Conservation (phyloP, 192 early-diverging fungal species). For the Coemansia sp. region DNA sequence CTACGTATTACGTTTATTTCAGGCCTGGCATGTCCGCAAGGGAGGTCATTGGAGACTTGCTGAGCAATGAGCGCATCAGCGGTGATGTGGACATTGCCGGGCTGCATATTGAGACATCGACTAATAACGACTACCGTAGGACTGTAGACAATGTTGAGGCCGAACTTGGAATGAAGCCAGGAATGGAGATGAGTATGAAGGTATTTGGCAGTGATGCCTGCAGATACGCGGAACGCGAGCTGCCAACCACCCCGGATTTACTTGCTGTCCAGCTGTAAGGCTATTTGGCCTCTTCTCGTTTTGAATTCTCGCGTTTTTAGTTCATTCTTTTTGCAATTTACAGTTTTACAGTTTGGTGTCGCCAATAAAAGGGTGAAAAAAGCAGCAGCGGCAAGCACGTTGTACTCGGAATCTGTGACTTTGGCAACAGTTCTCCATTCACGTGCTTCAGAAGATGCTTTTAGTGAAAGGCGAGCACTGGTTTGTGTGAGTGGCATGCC, state of each 20-base stretch:
- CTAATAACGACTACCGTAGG: neutral
- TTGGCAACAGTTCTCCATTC: neutral
- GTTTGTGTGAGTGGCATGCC: neutral
- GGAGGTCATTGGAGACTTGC: neutral
- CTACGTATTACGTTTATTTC: neutral
- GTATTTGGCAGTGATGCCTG: neutral
- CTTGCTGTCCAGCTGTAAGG: neutral
- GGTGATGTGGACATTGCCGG: neutral
- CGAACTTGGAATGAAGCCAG: neutral
- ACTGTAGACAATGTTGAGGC: neutral
- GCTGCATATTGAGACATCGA: neutral
- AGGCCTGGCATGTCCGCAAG: neutral
- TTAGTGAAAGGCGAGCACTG: neutral
- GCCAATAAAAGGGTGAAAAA: too few species aligned
- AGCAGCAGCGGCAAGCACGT: neutral
- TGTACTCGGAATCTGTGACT: neutral
- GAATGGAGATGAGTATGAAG: neutral
- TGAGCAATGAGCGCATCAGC: neutral
- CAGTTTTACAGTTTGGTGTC: too few species aligned
- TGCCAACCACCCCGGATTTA: neutral
- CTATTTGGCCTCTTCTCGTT: neutral
- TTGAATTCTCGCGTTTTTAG: neutral
- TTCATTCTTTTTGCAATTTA: neutral
- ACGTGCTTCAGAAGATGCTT: neutral
- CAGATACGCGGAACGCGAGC: neutral